Conservation (phyloP, 2,329 filamentous ascomycete genomes). For the Chalaropsis thielavioides region DNA sequence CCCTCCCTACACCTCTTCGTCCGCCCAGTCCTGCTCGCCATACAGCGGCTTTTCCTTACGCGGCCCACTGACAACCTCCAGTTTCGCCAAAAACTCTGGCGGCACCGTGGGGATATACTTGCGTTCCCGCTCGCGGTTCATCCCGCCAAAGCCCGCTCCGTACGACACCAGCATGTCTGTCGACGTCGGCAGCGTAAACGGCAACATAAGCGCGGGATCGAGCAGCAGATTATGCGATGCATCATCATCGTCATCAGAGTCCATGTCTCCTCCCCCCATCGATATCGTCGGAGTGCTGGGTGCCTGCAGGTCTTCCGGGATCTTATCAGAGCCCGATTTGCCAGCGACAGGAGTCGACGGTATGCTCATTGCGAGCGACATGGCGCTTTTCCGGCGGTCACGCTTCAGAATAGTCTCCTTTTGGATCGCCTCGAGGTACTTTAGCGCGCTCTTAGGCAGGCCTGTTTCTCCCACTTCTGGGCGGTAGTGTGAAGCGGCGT, state of each 20-base stretch:
- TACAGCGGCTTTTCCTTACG: constrained; percentile 40
- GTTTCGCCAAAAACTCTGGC: constrained; percentile 77
- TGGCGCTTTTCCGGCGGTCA: constrained; percentile 36
- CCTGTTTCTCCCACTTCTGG: constrained; percentile 92
- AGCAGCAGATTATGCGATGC: constrained; percentile 62
- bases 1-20: constrained; percentile 39
- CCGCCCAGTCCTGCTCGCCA: constrained; percentile 51
- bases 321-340: constrained; percentile 29
- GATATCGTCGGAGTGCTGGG: constrained; percentile 13
- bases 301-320: constrained; percentile 15
- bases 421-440: constrained; percentile 69
- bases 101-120: constrained; percentile 96
- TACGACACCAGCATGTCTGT: constrained; percentile 96
- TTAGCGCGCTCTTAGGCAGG: constrained; percentile 72
- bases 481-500: constrained; percentile 83
- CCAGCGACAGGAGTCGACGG: constrained; percentile 33
- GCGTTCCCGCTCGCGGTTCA: constrained; percentile 78
- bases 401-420: constrained; percentile 52
- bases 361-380: constrained; percentile 29
- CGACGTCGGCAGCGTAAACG: constrained; percentile 86
- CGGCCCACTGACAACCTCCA: constrained; percentile 46
- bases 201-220: constrained; percentile 82
- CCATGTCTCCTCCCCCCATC: constrained; percentile 17
- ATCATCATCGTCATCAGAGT: constrained; percentile 35
- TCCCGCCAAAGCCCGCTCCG: constrained; percentile 82